phyloP scores from a whole-genome alignment of 2,329 filamentous ascomycete species.

The Didymella segeticola region DNA sequence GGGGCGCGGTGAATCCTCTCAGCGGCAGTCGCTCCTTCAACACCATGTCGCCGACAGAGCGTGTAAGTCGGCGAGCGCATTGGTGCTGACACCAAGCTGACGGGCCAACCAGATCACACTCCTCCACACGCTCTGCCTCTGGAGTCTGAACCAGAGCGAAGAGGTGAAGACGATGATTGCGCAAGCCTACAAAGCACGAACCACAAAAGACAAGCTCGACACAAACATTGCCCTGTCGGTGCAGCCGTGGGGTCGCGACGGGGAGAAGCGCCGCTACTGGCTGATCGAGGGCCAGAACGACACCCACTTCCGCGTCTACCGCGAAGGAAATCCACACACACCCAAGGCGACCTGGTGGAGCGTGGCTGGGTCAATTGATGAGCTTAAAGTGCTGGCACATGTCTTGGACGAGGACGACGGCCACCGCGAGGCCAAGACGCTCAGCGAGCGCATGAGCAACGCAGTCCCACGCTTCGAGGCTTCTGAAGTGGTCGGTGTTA shows the following conservation, averaged over 20 bases:
- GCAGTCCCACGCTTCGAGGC: constrained; percentile 91
- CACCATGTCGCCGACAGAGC: constrained; percentile 79
- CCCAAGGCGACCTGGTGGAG: constrained; percentile 88
- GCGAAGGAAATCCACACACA: constrained; percentile 83
- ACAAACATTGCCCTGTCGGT: constrained; percentile 87
- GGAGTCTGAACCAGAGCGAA: constrained; percentile 90
- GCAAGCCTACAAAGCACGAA: constrained; percentile 69
- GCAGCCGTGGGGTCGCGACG: constrained; percentile 88
- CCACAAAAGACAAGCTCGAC: constrained; percentile 81
- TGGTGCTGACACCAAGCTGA: constrained; percentile 24
- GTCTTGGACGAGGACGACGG: constrained; percentile 80
- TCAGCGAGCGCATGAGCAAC: constrained; percentile 77
- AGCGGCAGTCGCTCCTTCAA: constrained; percentile 81
- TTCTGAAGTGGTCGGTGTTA: constrained; percentile 76
- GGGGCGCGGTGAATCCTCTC: constrained; percentile 84
- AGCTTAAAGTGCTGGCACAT: constrained; percentile 75
- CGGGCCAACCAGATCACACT: constrained; percentile 71
- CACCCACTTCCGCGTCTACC: constrained; percentile 90
- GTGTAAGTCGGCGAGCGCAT: constrained; percentile 63
- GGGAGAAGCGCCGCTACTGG: constrained; percentile 91
- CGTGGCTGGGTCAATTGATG: constrained; percentile 88
- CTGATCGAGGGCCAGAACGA: constrained; percentile 93
- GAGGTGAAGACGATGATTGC: constrained; percentile 80
- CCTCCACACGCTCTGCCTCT: constrained; percentile 81
- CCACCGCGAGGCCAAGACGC: constrained; percentile 77